These are phyloP conservation scores for Pythium dissimile DNA, from an alignment of 352 stramenopile species.

Conservation along the genomic window DNA sequence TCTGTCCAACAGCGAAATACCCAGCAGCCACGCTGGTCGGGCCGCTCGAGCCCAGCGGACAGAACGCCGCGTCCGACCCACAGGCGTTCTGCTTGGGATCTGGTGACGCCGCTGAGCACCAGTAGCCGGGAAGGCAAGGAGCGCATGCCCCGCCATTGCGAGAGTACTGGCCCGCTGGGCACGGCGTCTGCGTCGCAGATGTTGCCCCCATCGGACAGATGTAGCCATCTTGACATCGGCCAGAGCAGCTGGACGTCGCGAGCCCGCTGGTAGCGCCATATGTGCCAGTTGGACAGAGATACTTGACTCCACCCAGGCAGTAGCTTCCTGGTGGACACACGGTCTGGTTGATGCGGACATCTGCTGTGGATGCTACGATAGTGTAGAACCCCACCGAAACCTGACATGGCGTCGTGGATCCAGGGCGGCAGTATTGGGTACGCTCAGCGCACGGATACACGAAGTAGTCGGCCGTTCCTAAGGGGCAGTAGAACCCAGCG, in stretches of 20 bases:
- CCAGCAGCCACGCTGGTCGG: conserved; percentile 28
- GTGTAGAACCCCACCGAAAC: conserved; percentile 53
- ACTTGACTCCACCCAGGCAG: conserved; percentile 46
- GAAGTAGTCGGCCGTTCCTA: conserved; percentile 38
- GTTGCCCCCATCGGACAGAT: conserved; percentile 44
- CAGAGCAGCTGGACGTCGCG: conserved; percentile 38
- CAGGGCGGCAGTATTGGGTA: conserved; percentile 42
- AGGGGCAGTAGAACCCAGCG: conserved; percentile 58
- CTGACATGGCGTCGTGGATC: conserved; percentile 31
- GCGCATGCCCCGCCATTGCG: conserved; percentile 49
- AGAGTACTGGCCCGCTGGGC: conserved; percentile 53
- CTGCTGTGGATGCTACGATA: conserved; percentile 18
- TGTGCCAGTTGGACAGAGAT: conserved; percentile 49
- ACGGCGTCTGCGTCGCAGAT: conserved; percentile 39
- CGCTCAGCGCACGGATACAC: conserved; percentile 33
- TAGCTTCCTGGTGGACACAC: conserved; percentile 61
- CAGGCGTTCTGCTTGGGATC: conserved; percentile 51
- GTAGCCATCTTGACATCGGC: conserved; percentile 51
- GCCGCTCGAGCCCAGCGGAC: conserved; percentile 44
- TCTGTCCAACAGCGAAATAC: conserved; percentile 41
- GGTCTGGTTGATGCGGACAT: conserved; percentile 41
- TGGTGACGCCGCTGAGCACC: conserved; percentile 39
- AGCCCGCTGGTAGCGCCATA: conserved; percentile 49
- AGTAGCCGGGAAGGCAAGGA: conserved; percentile 56
- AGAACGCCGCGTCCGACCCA: conserved; percentile 39